These are phyloP conservation scores for Chaetomiaceae sp. DNA, from an alignment of 2,329 filamentous ascomycete species.

Conservation along the genomic window DNA sequence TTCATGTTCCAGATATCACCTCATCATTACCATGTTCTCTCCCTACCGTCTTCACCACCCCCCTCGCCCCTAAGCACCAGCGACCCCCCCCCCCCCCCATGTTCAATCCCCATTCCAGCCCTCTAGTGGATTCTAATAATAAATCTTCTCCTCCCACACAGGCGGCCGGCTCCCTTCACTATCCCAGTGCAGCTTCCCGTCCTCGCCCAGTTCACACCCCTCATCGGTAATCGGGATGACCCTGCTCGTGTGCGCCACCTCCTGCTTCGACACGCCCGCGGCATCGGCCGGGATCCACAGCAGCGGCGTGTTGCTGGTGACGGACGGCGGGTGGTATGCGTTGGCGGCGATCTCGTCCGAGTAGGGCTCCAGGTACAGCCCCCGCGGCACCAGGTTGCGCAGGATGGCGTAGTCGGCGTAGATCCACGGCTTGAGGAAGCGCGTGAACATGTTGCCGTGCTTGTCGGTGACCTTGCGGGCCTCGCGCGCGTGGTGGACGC, in stretches of 20 bases:
- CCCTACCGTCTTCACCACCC: background rate
- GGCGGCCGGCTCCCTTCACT: slow-evolving; percentile 32
- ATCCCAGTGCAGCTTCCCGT: slow-evolving; percentile 47
- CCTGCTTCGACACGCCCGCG: slow-evolving; percentile 70
- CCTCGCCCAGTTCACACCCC: slow-evolving; percentile 61
- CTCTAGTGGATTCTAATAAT: slow-evolving; percentile 27
- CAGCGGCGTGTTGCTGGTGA: slow-evolving; percentile 58
- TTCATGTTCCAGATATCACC: background rate
- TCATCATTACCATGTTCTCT: background rate
- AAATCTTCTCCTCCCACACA: slow-evolving; percentile 35
- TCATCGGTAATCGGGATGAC: slow-evolving; percentile 79
- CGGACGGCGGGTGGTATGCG: slow-evolving; percentile 70
- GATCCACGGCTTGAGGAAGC: slow-evolving; percentile 73
- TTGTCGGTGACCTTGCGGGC: slow-evolving; percentile 40
- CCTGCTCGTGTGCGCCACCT: slow-evolving; percentile 66
- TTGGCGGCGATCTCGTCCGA: slow-evolving; percentile 56
- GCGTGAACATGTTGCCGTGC: slow-evolving; percentile 55
- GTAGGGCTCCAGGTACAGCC: slow-evolving; percentile 53
- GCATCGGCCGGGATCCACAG: slow-evolving; percentile 83
- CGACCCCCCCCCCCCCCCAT: background rate
- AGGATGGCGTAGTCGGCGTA: slow-evolving; percentile 69
- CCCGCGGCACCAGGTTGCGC: slow-evolving; percentile 62
- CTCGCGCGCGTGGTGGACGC: slow-evolving; percentile 16
- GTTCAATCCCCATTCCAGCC: background rate
- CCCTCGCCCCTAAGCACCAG: background rate